Base-by-base conservation (phyloP, 2,329 filamentous ascomycete genomes). In the Tolypocladium pustulatum region DNA sequence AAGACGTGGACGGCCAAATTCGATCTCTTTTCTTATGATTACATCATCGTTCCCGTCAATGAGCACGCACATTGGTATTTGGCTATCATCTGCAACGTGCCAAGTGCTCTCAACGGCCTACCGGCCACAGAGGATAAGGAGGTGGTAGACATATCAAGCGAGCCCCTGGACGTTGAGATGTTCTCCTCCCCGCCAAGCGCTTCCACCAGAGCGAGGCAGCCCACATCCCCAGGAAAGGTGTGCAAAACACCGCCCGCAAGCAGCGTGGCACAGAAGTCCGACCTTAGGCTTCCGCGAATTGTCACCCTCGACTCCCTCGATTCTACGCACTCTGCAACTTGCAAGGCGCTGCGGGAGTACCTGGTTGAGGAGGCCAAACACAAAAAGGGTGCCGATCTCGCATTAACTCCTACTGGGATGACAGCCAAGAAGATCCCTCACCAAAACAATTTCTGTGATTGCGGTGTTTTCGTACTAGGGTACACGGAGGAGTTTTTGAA, bases 11-110 rank as follows among this genome's bases (percentile, higher is more conserved):
- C 94, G 0, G 81, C 88, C 38, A 90, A 86, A 65, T 81, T 93
- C 27, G 90, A 99, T 68, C 74, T 99, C 10, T 90, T 97, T 67
- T 81, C 80, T 7, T 91, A 90, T 65, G 90, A 96, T 68, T 97
- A 92, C 70, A 86, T 97, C 60, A 81, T 97, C 13, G 88, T 99
- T 8, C 94, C 94, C 0, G 90, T 99, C 70, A 95, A 96, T 66
- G 89, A 97, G 68, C 78, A 84, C 64, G 75, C 79, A 1, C 94
- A 99, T 72, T 99, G 95, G 94, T 97, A 94, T 72, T 77, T 97
- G 63, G 91, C 91, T 17, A 93, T 99, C 58, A 93, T 99, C 57
- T 96, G 91, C 80, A 96, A 99, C 67, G 81, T 93, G 2, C 82
- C 84, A 4, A 85, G 81, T 56, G 78, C 94, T 27, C 67, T 84